Percentiles rank a stretch among this genome's conserved stretches.
Evolutionary conservation across 2,329 filamentous ascomycete species (phyloP).

Genomic region (Graphiopsis chlorocephala): DNA sequence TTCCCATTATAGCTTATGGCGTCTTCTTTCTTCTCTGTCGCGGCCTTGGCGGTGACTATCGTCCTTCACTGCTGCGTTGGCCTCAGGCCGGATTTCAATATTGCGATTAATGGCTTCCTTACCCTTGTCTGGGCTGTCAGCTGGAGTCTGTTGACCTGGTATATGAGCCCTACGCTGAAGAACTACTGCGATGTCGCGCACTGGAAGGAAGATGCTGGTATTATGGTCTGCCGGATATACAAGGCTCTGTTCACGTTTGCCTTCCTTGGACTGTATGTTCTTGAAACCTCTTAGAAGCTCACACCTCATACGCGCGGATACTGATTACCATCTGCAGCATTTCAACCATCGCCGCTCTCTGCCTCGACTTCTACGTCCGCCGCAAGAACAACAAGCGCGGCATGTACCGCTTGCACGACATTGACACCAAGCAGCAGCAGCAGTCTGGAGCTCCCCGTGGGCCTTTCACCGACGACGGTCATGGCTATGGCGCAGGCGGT

Average conservation of each 20-base stretch:
- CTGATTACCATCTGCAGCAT: constrained; percentile 29
- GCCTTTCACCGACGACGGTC: constrained; percentile 27
- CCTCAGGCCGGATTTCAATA: constrained; percentile 52
- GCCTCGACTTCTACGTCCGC: constrained; percentile 52
- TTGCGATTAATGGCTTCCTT: constrained; percentile 49
- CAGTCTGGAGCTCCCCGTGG: constrained; percentile 18
- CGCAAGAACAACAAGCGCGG: constrained; percentile 45
- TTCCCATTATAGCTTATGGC: constrained; percentile 46
- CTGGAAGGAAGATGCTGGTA: constrained; percentile 55
- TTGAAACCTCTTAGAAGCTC: neutral
- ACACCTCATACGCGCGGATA: neutral
- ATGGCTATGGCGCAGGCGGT: constrained; percentile 14
- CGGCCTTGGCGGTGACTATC: constrained; percentile 49
- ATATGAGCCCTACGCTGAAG: constrained; percentile 51
- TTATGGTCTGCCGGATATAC: constrained; percentile 57
- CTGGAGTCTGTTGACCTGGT: constrained; percentile 54
- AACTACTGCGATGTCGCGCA: constrained; percentile 49
- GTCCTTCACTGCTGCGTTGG: constrained; percentile 51
- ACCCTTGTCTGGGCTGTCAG: constrained; percentile 52
- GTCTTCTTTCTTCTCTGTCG: constrained; percentile 51
- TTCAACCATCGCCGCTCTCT: constrained; percentile 46
- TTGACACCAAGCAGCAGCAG: constrained; percentile 29
- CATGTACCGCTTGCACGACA: constrained; percentile 48
- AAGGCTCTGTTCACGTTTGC: constrained; percentile 60
- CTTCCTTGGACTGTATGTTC: constrained; percentile 44